These are phyloP conservation scores for Diaporthe caulivora DNA, from an alignment of 2,329 filamentous ascomycete genomes.

Conservation along the genomic window DNA sequence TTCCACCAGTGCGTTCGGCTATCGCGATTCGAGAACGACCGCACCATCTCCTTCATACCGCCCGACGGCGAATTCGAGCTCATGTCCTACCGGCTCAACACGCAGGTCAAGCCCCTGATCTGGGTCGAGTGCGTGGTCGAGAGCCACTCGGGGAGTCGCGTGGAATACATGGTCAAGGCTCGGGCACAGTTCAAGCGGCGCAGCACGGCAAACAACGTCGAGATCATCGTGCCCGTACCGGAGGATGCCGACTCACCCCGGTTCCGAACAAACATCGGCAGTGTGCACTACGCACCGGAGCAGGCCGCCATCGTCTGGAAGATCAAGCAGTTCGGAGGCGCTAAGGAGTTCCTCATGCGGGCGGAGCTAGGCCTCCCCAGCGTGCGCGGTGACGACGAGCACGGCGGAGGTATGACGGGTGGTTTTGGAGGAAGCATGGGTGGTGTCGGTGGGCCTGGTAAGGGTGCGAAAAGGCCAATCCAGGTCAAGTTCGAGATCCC, in stretches of 20 bases:
- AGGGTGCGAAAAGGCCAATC: constrained; percentile 93
- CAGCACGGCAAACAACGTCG: constrained; percentile 98
- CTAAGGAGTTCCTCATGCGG: constrained; percentile 98
- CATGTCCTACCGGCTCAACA: constrained; percentile 99
- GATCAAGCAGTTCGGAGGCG: constrained; percentile 99
- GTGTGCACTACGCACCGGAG: constrained; percentile 97
- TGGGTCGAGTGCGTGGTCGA: constrained; percentile 99
- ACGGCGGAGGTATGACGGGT: constrained; percentile 96
- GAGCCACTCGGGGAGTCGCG: constrained; percentile 92
- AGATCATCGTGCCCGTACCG: constrained; percentile 96
- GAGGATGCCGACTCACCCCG: constrained; percentile 96
- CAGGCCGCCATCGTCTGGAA: constrained; percentile 99
- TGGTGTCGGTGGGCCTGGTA: constrained; percentile 80
- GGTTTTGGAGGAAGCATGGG: constrained; percentile 98
- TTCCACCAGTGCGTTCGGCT: constrained; percentile 98
- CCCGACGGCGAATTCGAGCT: constrained; percentile 99
- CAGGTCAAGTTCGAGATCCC: constrained; percentile 99
- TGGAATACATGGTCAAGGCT: constrained; percentile 99
- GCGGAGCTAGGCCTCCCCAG: constrained; percentile 94
- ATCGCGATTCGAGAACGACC: constrained; percentile 96
- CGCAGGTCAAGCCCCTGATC: constrained; percentile 97
- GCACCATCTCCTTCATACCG: constrained; percentile 98
- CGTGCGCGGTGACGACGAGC: constrained; percentile 94
- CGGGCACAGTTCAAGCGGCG: constrained; percentile 98
- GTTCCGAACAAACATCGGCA: constrained; percentile 97